Evolutionary conservation across 2,329 filamentous ascomycete species (phyloP).

Genomic region (Alternaria gaisen): DNA sequence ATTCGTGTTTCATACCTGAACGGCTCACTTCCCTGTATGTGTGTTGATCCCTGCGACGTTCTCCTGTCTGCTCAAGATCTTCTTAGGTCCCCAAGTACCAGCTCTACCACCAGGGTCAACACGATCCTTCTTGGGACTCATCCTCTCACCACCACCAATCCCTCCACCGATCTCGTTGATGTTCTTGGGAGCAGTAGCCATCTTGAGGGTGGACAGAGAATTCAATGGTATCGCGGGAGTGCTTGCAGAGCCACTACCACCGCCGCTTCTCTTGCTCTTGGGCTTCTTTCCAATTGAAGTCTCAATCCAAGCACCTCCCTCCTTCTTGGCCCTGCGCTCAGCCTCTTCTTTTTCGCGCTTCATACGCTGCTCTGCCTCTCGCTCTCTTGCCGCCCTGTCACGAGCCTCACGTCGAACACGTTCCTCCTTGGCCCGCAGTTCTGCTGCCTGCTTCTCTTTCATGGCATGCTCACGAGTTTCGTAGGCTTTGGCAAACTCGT

Average conservation of each 20-base stretch:
- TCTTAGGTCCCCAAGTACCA: constrained; percentile 39
- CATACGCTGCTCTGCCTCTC: constrained; percentile 23
- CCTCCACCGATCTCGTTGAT: constrained; percentile 8
- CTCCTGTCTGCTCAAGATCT: constrained; percentile 37
- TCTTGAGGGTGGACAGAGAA: constrained; percentile 16
- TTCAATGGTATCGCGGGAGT: constrained; percentile 1
- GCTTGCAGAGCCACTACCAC: background rate
- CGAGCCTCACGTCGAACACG: constrained; percentile 32
- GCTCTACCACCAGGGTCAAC: constrained; percentile 29
- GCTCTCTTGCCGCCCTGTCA: constrained; percentile 33
- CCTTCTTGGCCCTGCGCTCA: constrained; percentile 24
- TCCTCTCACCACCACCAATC: constrained; percentile 2
- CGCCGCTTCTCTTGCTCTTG: constrained; percentile 20
- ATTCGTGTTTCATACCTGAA: background rate
- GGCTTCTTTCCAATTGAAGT: constrained; percentile 25
- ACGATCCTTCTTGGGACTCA: constrained; percentile 19
- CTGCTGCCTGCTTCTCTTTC: constrained; percentile 20
- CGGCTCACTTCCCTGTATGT: background rate
- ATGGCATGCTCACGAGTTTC: constrained; percentile 19
- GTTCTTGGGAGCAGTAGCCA: constrained; percentile 14
- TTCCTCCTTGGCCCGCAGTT: constrained; percentile 29
- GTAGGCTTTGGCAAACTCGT: constrained; percentile 16
- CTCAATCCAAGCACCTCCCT: constrained; percentile 36
- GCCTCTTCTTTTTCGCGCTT: constrained; percentile 26
- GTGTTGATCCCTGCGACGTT: background rate